These are phyloP conservation scores for Candida ovalis DNA, from an alignment of 805 yeast species.

Conservation along the genomic window DNA sequence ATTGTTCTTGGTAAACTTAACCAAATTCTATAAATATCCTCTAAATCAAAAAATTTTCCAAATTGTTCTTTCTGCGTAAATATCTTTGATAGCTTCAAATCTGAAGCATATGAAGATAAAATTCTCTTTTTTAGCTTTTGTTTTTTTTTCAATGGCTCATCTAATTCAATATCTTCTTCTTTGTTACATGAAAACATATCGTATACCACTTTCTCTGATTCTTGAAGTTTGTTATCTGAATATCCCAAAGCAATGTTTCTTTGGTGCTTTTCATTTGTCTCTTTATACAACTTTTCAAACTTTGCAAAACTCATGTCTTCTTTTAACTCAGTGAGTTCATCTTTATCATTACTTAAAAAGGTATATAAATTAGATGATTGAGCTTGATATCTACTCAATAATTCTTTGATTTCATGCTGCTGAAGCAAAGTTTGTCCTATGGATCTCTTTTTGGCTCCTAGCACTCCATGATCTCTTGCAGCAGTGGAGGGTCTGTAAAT, in stretches of 20 bases:
- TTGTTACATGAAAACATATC: background rate
- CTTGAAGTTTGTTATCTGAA: conserved; percentile 25
- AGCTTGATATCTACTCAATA: conserved; percentile 44
- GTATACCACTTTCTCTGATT: background rate
- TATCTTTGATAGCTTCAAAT: conserved; percentile 42
- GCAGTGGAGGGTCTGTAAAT: conserved; percentile 35
- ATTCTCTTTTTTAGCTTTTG: conserved; percentile 31
- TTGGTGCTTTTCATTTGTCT: conserved; percentile 30
- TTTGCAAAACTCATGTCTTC: conserved; percentile 23
- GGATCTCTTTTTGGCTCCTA: conserved; percentile 38
- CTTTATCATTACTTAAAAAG: conserved; percentile 4
- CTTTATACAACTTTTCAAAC: conserved; percentile 35
- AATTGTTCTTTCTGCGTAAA: conserved; percentile 60
- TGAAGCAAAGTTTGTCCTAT: conserved; percentile 52
- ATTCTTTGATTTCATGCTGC: conserved; percentile 60
- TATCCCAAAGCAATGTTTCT: conserved; percentile 22
- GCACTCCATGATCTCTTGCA: conserved; percentile 26
- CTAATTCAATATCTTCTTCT: conserved; percentile 6
- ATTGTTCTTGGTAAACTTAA: conserved; percentile 37
- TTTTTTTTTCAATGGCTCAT: conserved; percentile 12
- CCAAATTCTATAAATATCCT: conserved; percentile 49
- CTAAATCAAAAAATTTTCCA: conserved; percentile 64
- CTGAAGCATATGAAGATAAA: conserved; percentile 47
- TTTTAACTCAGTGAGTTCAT: conserved; percentile 3
- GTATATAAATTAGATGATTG: conserved; percentile 25